phyloP scores from a whole-genome alignment of 129 eudicot species.

The Sambucus nigra region DNA sequence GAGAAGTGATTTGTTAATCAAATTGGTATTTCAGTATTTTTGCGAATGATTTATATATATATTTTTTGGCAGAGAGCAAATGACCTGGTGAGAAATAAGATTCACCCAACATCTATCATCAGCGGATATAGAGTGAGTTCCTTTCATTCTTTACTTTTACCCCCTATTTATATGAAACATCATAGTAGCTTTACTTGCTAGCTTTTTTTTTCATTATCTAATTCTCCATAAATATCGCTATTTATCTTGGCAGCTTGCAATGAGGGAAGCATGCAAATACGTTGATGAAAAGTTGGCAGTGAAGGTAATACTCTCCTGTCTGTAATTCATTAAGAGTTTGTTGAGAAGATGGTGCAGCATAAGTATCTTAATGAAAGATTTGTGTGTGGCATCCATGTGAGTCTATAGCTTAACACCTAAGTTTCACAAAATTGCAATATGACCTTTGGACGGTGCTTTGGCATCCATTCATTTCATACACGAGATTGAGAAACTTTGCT shows the following conservation, averaged over 20 bases:
- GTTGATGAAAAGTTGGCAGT: slow-evolving; percentile 81
- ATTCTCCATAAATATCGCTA: neutral
- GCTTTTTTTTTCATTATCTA: neutral
- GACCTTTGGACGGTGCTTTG: too few relatives aligned
- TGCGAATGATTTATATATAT: neutral
- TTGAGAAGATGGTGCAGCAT: neutral
- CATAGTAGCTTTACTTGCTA: neutral
- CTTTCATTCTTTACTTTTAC: neutral
- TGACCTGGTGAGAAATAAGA: slow-evolving; percentile 87
- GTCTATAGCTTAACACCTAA: too few relatives aligned
- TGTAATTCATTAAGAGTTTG: neutral
- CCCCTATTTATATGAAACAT: neutral
- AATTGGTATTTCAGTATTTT: neutral
- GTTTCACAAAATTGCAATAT: too few relatives aligned
- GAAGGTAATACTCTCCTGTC: slow-evolving; percentile 37
- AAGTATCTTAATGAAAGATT: neutral
- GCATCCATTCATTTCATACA: too few relatives aligned
- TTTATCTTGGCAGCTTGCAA: slow-evolving; percentile 68
- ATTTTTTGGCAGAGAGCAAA: slow-evolving; percentile 79
- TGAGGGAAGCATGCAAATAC: slow-evolving; percentile 97
- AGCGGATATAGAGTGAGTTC: slow-evolving; percentile 88
- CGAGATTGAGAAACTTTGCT: too few relatives aligned
- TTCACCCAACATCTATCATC: slow-evolving; percentile 88
- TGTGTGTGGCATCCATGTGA: too few relatives aligned
- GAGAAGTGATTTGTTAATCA: neutral